phyloP scores from a whole-genome alignment of 2,329 filamentous ascomycete genomes.

The Fusarium transvaalense region DNA sequence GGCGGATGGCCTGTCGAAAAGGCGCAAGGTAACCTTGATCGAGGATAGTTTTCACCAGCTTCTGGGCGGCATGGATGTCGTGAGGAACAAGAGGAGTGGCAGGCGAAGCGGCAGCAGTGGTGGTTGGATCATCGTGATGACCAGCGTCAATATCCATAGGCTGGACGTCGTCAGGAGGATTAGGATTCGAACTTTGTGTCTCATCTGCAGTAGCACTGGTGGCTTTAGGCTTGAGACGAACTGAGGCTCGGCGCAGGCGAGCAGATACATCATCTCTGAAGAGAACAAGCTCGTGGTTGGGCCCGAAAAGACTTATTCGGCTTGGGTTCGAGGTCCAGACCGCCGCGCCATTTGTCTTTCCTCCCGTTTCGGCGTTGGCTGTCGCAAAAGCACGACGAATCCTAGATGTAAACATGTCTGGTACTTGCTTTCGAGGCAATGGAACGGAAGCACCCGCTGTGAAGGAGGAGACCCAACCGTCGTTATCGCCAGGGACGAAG shows the following conservation, averaged over 20 bases:
- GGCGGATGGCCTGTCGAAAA: constrained; percentile 82
- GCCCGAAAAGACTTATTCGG: constrained; percentile 85
- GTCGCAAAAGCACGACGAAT: constrained; percentile 83
- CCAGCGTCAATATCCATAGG: constrained; percentile 59
- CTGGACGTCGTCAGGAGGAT: constrained; percentile 29
- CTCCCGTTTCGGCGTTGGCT: constrained; percentile 78
- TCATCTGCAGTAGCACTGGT: constrained; percentile 54
- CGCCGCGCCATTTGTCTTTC: constrained; percentile 65
- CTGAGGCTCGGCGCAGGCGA: constrained; percentile 79
- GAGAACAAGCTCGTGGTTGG: constrained; percentile 86
- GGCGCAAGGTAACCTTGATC: constrained; percentile 92
- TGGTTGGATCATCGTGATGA: constrained; percentile 35
- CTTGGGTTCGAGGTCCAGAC: constrained; percentile 92
- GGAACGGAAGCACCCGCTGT: constrained; percentile 78
- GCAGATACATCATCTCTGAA: constrained; percentile 89
- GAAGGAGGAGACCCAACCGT: constrained; percentile 95
- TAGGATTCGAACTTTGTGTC: constrained; percentile 24
- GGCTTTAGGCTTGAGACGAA: constrained; percentile 71
- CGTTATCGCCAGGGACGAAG: constrained; percentile 96
- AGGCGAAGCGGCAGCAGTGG: constrained; percentile 45
- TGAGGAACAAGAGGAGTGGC: constrained; percentile 59
- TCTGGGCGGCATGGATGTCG: constrained; percentile 72
- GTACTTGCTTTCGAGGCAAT: constrained; percentile 78
- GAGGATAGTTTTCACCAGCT: constrained; percentile 89
- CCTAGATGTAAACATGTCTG: constrained; percentile 90